phyloP scores from a whole-genome alignment of 176 grass and related monocot genomes.

The Zizania latifolia region DNA sequence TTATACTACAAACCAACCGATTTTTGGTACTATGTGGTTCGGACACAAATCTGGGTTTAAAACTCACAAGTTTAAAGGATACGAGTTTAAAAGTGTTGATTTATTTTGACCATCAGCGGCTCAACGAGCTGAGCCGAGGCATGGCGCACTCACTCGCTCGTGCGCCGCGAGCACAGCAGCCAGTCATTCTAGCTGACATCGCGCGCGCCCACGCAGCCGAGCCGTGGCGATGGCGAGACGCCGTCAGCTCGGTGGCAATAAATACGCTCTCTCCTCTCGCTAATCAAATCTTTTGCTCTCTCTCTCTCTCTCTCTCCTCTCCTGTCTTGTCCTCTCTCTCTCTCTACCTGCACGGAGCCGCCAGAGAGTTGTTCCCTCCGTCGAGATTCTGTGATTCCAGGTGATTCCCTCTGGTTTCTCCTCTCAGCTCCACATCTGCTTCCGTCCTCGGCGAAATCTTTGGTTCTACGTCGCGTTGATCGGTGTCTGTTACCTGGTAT shows the following conservation, averaged over 20 bases:
- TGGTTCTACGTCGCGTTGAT: neutral
- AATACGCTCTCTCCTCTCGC: neutral
- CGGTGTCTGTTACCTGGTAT: neutral
- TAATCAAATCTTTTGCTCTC: slow-evolving; percentile 33
- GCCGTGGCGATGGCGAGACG: no score
- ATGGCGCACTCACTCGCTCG: no score
- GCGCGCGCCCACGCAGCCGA: neutral
- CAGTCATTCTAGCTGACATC: slow-evolving; percentile 26
- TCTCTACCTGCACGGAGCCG: neutral
- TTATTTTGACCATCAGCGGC: no score
- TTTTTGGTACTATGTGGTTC: no score
- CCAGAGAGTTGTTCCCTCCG: neutral
- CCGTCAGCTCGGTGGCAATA: slow-evolving; percentile 1
- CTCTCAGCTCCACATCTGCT: neutral
- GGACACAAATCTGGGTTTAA: no score
- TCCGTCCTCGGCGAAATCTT: neutral
- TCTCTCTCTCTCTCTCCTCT: neutral
- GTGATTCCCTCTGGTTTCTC: slow-evolving; percentile 22
- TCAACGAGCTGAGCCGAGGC: no score
- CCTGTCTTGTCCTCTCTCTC: neutral
- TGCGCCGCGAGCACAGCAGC: no score
- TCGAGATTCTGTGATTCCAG: neutral
- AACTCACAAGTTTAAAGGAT: no score
- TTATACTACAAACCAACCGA: no score
- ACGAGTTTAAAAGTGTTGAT: no score